These are phyloP conservation scores for Plectosphaerella cucumerina DNA, from an alignment of 2,329 filamentous ascomycete species.

Conservation along the genomic window DNA sequence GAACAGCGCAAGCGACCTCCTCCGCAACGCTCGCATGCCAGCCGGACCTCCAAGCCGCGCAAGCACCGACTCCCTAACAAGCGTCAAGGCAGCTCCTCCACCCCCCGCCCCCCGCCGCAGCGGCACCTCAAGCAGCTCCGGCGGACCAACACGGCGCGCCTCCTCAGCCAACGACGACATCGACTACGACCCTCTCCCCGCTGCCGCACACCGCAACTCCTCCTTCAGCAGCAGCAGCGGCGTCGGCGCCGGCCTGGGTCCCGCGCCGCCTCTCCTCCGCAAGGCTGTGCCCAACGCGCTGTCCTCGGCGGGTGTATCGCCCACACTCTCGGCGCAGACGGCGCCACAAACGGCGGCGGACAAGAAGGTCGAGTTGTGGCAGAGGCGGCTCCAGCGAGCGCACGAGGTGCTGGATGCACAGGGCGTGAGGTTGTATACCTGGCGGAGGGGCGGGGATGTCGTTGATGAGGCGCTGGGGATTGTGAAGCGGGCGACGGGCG, in stretches of 20 bases:
- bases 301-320: constrained; percentile 24
- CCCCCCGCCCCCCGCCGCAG: constrained; percentile 44
- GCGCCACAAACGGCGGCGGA: constrained; percentile 36
- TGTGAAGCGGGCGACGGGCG: constrained; percentile 50
- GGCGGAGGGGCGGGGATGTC: constrained; percentile 70
- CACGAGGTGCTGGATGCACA: constrained; percentile 57
- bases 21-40: background rate
- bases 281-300: constrained; percentile 15
- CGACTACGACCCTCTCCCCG: constrained; percentile 35
- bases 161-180: constrained; percentile 31
- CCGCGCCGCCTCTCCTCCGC: constrained; percentile 13
- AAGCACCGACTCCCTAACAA: background rate
- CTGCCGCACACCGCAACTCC: constrained; percentile 14
- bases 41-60: background rate
- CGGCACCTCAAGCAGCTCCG: constrained; percentile 31
- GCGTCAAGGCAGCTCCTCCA: constrained; percentile 25
- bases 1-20: constrained; percentile 8
- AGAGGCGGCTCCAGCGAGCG: constrained; percentile 61
- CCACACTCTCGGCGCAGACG: constrained; percentile 23
- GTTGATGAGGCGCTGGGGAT: constrained; percentile 61
- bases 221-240: no score
- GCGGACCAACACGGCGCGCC: constrained; percentile 8
- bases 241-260: constrained; percentile 8
- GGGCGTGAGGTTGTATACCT: constrained; percentile 67
- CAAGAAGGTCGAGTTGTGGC: constrained; percentile 72